Percentiles rank a stretch among this genome's conserved stretches.
phyloP scores from a whole-genome alignment of 2,329 filamentous ascomycete genomes.

The Daldinia sp. region DNA sequence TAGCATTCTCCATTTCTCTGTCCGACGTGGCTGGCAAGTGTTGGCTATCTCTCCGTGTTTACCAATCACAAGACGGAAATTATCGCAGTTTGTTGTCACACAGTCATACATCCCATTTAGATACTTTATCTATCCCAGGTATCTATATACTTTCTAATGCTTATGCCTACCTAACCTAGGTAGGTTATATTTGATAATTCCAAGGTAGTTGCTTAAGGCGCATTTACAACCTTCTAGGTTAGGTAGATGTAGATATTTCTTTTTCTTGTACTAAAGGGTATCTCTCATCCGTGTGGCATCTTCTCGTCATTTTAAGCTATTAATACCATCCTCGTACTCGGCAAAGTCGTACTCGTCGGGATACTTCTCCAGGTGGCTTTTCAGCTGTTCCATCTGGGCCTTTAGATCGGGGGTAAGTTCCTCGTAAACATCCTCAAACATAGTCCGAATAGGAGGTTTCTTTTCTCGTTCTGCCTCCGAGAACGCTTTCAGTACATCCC shows the following conservation, averaged over 20 bases:
- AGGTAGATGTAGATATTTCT: neutral
- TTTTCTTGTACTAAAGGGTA: neutral
- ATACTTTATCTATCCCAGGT: too few species aligned
- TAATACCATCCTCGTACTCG: constrained; percentile 77
- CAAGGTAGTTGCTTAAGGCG: neutral
- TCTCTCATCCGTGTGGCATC: neutral
- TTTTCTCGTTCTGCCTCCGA: constrained; percentile 82
- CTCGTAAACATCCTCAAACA: constrained; percentile 93
- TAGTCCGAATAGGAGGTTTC: constrained; percentile 73
- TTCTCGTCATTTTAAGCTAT: constrained; percentile 60
- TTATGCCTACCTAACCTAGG: neutral
- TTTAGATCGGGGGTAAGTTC: constrained; percentile 80
- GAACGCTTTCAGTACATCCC: constrained; percentile 85
- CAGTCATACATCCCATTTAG: too few species aligned
- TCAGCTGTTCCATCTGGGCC: constrained; percentile 78
- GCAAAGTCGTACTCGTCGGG: constrained; percentile 89
- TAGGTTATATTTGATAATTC: neutral
- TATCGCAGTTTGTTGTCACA: constrained; percentile 8
- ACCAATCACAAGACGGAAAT: constrained; percentile 17
- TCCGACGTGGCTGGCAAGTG: constrained; percentile 32
- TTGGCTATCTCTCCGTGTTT: constrained; percentile 19
- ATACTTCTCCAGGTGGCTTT: constrained; percentile 81
- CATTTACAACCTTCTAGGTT: neutral
- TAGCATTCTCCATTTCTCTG: constrained; percentile 24
- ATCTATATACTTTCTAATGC: neutral